Evolutionary conservation across 2,329 filamentous ascomycete genomes (phyloP).

Genomic region (Laburnicola sp.): DNA sequence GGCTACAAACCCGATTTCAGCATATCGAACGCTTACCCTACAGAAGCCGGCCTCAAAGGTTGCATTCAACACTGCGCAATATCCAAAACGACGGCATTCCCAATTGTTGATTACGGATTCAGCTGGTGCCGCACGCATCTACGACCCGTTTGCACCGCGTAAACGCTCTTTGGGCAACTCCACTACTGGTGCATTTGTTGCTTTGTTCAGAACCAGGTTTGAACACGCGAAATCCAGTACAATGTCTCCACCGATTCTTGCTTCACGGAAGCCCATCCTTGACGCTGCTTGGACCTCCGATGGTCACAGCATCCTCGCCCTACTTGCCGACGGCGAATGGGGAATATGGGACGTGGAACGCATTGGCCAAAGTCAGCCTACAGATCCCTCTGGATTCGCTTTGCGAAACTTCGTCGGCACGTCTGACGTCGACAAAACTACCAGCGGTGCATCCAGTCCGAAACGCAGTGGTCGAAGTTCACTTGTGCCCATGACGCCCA

Average conservation of each 20-base stretch:
- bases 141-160: slow-evolving; percentile 55
- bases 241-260: slow-evolving; percentile 33
- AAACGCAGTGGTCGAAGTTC: slow-evolving; percentile 42
- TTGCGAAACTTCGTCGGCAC: slow-evolving; percentile 32
- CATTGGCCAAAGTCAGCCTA: slow-evolving; percentile 35
- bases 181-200: slow-evolving; percentile 33
- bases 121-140: slow-evolving; percentile 60
- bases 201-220: slow-evolving; percentile 40
- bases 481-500: slow-evolving; percentile 56
- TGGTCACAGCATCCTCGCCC: slow-evolving; percentile 51
- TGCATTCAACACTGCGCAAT: slow-evolving; percentile 57
- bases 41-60: slow-evolving; percentile 55
- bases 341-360: slow-evolving; percentile 55
- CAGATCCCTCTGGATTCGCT: slow-evolving; percentile 39
- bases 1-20: slow-evolving; percentile 44
- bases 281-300: slow-evolving; percentile 53
- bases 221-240: slow-evolving; percentile 31
- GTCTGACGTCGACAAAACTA: slow-evolving; percentile 26
- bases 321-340: slow-evolving; percentile 57
- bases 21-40: slow-evolving; percentile 54
- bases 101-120: slow-evolving; percentile 59
- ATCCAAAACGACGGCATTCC: slow-evolving; percentile 57
- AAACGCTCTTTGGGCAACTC: slow-evolving; percentile 24
- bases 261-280: slow-evolving; percentile 52
- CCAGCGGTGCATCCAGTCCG: slow-evolving; percentile 28